Evolutionary conservation across 257 asterid genomes (phyloP).

Genomic region (Linderniella brevidens): DNA sequence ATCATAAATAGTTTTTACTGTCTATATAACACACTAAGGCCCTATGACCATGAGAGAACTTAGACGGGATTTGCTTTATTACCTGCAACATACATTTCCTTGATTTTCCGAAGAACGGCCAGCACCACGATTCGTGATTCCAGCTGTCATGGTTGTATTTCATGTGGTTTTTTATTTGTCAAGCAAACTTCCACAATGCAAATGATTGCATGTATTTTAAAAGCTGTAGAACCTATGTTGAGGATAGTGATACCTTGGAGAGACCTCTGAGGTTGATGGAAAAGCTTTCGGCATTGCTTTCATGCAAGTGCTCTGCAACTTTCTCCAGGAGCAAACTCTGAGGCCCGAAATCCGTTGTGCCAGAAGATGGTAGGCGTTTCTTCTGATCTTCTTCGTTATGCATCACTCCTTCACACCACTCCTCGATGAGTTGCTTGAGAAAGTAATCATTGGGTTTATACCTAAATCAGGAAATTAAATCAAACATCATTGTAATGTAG

Average conservation of each 20-base stretch:
- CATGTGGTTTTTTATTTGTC: conserved; percentile 4
- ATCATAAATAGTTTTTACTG: not conserved
- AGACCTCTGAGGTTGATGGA: conserved; percentile 73
- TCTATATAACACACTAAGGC: not conserved
- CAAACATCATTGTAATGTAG: not conserved
- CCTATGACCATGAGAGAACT: not conserved
- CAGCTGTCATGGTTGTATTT: conserved; percentile 23
- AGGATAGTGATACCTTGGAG: conserved; percentile 42
- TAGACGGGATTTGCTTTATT: not conserved
- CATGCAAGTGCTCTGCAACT: conserved; percentile 75
- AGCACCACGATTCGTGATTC: conserved; percentile 89
- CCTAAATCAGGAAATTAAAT: conserved; percentile 24
- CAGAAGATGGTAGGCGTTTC: conserved; percentile 16
- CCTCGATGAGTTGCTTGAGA: conserved; percentile 82
- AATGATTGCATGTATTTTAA: not conserved
- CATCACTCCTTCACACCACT: conserved; percentile 92
- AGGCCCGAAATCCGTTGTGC: conserved; percentile 22
- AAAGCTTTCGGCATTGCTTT: conserved; percentile 39
- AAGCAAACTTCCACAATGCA: not conserved
- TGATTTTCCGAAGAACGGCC: conserved; percentile 81
- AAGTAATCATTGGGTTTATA: conserved; percentile 74
- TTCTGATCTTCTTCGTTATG: conserved; percentile 25
- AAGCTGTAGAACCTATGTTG: conserved; percentile 1
- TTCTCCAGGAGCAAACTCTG: conserved; percentile 65
- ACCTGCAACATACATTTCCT: conserved; percentile 58